Conservation (phyloP, 225 moss, liverwort and hornwort species). For the Lunularia cruciata region DNA sequence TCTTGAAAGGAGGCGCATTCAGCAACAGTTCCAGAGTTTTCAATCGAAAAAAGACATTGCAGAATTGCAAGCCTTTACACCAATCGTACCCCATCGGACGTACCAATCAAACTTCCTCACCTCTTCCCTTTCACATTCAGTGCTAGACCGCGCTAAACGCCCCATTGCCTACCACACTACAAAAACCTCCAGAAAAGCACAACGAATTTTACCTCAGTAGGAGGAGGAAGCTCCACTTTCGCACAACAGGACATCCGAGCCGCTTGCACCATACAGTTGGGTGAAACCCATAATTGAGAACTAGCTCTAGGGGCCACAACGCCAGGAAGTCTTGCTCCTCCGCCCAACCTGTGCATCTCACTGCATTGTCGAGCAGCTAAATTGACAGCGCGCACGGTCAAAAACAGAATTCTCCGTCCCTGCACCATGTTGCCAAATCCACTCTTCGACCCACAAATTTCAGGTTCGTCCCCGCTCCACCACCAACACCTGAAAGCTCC, state of each 20-base stretch:
- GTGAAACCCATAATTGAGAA: conserved; percentile 4
- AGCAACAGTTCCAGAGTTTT: no score
- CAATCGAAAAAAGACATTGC: no score
- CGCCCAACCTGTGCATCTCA: not conserved
- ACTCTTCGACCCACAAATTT: not conserved
- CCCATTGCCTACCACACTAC: no score
- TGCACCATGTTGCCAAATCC: not conserved
- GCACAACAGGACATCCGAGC: conserved; percentile 83
- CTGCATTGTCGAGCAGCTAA: not conserved
- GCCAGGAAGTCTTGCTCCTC: not conserved
- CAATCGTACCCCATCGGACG: no score
- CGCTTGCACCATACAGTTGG: conserved; percentile 39
- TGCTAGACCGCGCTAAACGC: no score
- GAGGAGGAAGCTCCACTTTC: conserved; percentile 73
- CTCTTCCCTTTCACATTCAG: no score
- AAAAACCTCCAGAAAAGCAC: no score
- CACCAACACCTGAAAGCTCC: not conserved
- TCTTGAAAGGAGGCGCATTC: no score
- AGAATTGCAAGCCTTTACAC: no score
- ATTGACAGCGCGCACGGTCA: not conserved
- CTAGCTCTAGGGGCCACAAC: not conserved
- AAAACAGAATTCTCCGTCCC: not conserved
- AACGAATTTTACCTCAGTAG: conserved; percentile 56
- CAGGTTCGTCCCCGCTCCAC: not conserved
- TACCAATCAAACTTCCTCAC: no score